A percentile compares a stretch with the other conserved stretches of the same genome.
phyloP scores from a whole-genome alignment of 495 filamentous ascomycete species.

The Lepidopterella palustris region DNA sequence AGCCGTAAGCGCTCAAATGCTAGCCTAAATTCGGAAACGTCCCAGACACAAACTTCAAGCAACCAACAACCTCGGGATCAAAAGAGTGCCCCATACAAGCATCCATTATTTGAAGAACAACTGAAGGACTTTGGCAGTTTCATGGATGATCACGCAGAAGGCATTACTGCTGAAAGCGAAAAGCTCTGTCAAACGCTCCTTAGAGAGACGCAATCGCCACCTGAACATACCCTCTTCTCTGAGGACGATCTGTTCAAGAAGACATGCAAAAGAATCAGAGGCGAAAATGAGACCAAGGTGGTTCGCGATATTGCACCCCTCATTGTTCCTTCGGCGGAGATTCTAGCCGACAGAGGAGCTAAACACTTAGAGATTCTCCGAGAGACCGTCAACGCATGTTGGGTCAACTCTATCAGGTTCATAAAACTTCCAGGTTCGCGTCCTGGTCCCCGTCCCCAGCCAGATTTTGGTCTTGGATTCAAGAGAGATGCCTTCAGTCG shows the following conservation, averaged over 20 bases:
- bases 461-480: slow-evolving; percentile 12
- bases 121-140: not conserved
- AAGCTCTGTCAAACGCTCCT: slow-evolving; percentile 4
- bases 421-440: slow-evolving; percentile 2
- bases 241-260: slow-evolving; percentile 15
- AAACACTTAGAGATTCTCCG: slow-evolving; percentile 14
- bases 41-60: slow-evolving; percentile 34
- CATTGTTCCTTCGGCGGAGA: slow-evolving; percentile 18
- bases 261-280: slow-evolving; percentile 11
- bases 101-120: slow-evolving; percentile 11
- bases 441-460: slow-evolving; percentile 10
- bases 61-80: slow-evolving; percentile 36
- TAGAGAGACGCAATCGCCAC: not conserved
- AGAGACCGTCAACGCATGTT: slow-evolving; percentile 21
- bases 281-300: slow-evolving; percentile 18
- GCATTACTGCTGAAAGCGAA: slow-evolving; percentile 1
- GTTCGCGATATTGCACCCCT: slow-evolving; percentile 16
- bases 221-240: slow-evolving; percentile 3
- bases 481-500: slow-evolving; percentile 10
- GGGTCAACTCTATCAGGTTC: slow-evolving; percentile 15
- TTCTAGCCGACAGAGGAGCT: slow-evolving; percentile 9
- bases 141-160: not conserved
- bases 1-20: slow-evolving; percentile 13
- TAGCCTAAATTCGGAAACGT: slow-evolving; percentile 24
- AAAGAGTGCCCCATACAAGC: slow-evolving; percentile 39